Percentiles rank a stretch among this genome's conserved stretches.
Conservation (phyloP, 2,329 filamentous ascomycete genomes). For the Neurospora sp. region DNA sequence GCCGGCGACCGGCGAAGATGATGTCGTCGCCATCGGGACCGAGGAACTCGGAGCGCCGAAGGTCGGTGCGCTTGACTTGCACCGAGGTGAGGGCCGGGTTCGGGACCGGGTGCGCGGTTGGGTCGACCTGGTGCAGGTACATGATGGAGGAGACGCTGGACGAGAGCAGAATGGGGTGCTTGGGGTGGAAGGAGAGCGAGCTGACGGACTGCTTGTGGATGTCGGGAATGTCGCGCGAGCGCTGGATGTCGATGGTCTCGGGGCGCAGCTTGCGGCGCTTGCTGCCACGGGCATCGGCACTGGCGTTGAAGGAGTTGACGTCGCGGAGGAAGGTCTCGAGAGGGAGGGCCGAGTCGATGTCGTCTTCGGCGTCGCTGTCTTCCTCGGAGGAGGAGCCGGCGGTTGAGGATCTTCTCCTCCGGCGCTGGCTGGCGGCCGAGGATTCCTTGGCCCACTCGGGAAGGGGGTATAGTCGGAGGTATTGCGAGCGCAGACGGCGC, state of each 20-base stretch:
- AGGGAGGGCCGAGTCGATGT: constrained; percentile 60
- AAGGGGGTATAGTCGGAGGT: constrained; percentile 47
- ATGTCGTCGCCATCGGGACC: constrained; percentile 65
- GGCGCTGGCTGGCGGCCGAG: constrained; percentile 36
- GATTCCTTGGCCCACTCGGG: constrained; percentile 50
- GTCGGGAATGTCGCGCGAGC: constrained; percentile 75
- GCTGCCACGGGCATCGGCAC: constrained; percentile 29
- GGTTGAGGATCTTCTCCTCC: constrained; percentile 39
- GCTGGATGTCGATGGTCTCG: constrained; percentile 83
- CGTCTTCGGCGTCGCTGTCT: constrained; percentile 45
- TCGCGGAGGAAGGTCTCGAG: constrained; percentile 73
- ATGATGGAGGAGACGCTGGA: constrained; percentile 78
- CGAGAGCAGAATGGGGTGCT: constrained; percentile 79
- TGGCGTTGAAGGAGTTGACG: constrained; percentile 54
- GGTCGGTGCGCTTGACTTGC: constrained; percentile 74
- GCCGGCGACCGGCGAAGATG: constrained; percentile 77
- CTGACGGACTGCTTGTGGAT: constrained; percentile 70
- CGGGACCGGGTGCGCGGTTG: constrained; percentile 62
- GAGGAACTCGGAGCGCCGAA: constrained; percentile 75
- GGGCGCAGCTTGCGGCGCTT: constrained; percentile 69
- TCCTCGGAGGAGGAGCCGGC: constrained; percentile 25
- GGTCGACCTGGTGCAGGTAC: constrained; percentile 81
- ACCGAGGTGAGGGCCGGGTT: constrained; percentile 88
- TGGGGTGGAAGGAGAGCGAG: constrained; percentile 81
- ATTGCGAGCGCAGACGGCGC: constrained; percentile 70